Evolutionary conservation across 805 yeast species (phyloP).

Genomic region (Metschnikowia peoriensis): DNA sequence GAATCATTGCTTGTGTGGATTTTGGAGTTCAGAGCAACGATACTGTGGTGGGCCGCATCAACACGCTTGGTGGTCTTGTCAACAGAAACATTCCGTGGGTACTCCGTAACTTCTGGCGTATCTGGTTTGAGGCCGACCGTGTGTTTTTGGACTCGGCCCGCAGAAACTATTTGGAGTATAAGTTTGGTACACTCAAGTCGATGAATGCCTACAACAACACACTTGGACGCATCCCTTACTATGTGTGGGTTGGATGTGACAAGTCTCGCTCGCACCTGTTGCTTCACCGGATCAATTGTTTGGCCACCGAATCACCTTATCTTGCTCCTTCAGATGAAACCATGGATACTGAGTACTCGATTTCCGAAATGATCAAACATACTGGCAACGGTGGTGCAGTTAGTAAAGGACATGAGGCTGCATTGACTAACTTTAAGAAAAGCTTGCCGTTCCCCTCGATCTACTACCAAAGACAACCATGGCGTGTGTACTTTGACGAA

Average conservation of each 20-base stretch:
- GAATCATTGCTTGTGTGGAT: slow-evolving; percentile 70
- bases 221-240: slow-evolving; percentile 77
- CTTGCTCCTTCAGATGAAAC: slow-evolving; percentile 54
- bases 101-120: slow-evolving; percentile 76
- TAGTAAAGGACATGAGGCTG: slow-evolving; percentile 78
- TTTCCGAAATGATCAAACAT: neutral
- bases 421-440: slow-evolving; percentile 56
- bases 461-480: slow-evolving; percentile 72
- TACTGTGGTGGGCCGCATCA: slow-evolving; percentile 63
- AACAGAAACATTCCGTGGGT: slow-evolving; percentile 76
- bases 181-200: slow-evolving; percentile 78
- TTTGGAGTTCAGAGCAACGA: slow-evolving; percentile 74
- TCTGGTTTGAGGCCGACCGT: slow-evolving; percentile 84
- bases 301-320: slow-evolving; percentile 82
- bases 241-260: slow-evolving; percentile 73
- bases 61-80: slow-evolving; percentile 72
- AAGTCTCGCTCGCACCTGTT: slow-evolving; percentile 34
- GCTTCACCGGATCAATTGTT: slow-evolving; percentile 66
- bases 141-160: slow-evolving; percentile 78
- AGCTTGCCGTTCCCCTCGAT: slow-evolving; percentile 77
- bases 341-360: slow-evolving; percentile 21
- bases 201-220: slow-evolving; percentile 61
- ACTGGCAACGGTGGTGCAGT: slow-evolving; percentile 27
- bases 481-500: slow-evolving; percentile 81
- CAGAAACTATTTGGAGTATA: slow-evolving; percentile 79